These are phyloP conservation scores for Prunus kanzakura DNA, from an alignment of 306 rosid genomes.

Conservation along the genomic window DNA sequence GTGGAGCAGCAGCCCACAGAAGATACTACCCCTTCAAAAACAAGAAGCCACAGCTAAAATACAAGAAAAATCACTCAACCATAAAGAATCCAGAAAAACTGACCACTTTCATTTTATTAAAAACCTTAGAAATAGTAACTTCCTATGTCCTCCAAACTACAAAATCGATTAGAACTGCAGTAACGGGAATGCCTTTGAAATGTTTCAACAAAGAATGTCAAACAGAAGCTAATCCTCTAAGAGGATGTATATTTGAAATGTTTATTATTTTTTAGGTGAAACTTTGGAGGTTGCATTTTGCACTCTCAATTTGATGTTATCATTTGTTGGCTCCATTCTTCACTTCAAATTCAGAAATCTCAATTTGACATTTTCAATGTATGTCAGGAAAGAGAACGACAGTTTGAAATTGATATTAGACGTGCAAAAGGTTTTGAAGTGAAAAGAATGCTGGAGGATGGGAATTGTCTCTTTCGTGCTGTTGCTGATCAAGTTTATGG, in stretches of 20 bases:
- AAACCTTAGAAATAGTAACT: background rate
- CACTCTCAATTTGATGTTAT: background rate
- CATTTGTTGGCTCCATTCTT: constrained; percentile 15
- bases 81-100: background rate
- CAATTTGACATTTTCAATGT: constrained; percentile 16
- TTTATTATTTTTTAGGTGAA: background rate
- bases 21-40: too few relatives aligned
- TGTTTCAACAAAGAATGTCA: background rate
- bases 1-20: background rate
- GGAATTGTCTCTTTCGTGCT: constrained; percentile 97
- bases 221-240: background rate
- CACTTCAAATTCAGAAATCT: background rate
- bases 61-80: background rate
- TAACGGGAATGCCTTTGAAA: background rate
- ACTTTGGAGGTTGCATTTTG: background rate
- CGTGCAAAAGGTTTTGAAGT: constrained; percentile 82
- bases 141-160: background rate
- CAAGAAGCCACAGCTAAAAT: background rate
- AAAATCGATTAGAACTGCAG: background rate
- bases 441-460: constrained; percentile 88
- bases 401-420: constrained; percentile 84
- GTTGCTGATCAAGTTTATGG: constrained; percentile 98
- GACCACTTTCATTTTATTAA: background rate
- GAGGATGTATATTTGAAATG: background rate
- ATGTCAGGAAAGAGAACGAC: constrained; percentile 81